These are phyloP conservation scores for Lactifluus pinguis DNA, from an alignment of 768 basidiomycete species.

Conservation along the genomic window DNA sequence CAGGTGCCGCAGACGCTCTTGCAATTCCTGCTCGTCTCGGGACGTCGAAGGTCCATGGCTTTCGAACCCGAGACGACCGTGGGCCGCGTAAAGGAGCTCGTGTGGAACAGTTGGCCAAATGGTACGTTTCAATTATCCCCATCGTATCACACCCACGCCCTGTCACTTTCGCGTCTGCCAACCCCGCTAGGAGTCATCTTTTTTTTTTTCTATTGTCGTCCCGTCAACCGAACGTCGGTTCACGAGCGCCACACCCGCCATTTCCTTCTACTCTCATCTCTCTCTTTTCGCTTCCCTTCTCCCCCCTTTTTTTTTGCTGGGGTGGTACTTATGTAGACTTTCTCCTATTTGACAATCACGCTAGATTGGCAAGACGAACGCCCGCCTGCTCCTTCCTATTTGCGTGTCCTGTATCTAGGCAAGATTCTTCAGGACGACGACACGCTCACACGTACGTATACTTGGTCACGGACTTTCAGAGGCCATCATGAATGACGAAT, in stretches of 20 bases:
- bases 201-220: no score
- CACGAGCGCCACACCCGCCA: no score
- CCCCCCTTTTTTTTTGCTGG: neutral
- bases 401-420: slow-evolving; percentile 68
- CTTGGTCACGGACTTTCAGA: neutral
- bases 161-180: neutral
- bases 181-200: no score
- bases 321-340: slow-evolving; percentile 3
- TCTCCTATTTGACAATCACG: slow-evolving; percentile 1
- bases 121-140: slow-evolving; percentile 34
- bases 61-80: slow-evolving; percentile 71
- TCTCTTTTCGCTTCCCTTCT: neutral
- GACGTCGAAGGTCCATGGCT: slow-evolving; percentile 55
- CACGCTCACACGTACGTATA: slow-evolving; percentile 50
- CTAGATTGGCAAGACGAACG: slow-evolving; percentile 73
- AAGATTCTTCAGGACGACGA: slow-evolving; percentile 82
- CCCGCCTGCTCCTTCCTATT: slow-evolving; percentile 67
- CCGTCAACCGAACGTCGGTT: no score
- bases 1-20: slow-evolving; percentile 56
- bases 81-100: slow-evolving; percentile 72
- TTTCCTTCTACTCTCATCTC: no score
- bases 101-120: slow-evolving; percentile 75
- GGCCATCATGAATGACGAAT: neutral
- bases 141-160: neutral
- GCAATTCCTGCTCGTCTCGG: slow-evolving; percentile 67